These are phyloP conservation scores for Lithohypha guttulata DNA, from an alignment of 2,329 filamentous ascomycete species.

Conservation along the genomic window DNA sequence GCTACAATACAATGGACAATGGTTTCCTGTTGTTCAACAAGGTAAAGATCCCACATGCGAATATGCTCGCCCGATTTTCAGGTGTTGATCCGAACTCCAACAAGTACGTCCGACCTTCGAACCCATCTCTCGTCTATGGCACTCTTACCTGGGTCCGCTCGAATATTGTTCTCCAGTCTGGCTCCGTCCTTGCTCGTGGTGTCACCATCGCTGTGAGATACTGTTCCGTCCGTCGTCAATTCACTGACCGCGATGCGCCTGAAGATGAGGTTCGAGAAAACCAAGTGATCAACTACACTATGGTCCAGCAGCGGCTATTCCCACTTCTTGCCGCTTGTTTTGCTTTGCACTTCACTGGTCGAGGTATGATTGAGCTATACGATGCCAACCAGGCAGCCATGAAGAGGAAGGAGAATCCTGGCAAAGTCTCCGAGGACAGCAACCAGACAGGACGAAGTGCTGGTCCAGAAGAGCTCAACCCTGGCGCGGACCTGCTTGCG, in stretches of 20 bases:
- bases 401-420: constrained; percentile 33
- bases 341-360: constrained; percentile 69
- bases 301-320: constrained; percentile 64
- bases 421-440: constrained; percentile 33
- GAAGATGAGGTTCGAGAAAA: constrained; percentile 52
- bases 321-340: constrained; percentile 64
- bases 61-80: constrained; percentile 64
- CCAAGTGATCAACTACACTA: constrained; percentile 69
- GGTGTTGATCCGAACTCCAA: constrained; percentile 56
- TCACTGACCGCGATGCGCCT: constrained; percentile 61
- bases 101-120: constrained; percentile 56
- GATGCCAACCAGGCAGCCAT: constrained; percentile 61
- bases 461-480: constrained; percentile 56
- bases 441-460: constrained; percentile 42
- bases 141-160: constrained; percentile 67
- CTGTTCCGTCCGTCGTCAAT: constrained; percentile 62
- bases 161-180: constrained; percentile 63
- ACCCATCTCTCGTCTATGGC: constrained; percentile 60
- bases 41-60: constrained; percentile 61
- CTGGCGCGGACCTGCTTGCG: constrained; percentile 57
- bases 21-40: constrained; percentile 69
- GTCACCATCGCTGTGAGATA: constrained; percentile 70
- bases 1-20: constrained; percentile 74
- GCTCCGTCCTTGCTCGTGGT: constrained; percentile 59
- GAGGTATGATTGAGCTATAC: constrained; percentile 64